Base-by-base conservation (phyloP, 331 rosid genomes). In the Quercus tomentella region DNA sequence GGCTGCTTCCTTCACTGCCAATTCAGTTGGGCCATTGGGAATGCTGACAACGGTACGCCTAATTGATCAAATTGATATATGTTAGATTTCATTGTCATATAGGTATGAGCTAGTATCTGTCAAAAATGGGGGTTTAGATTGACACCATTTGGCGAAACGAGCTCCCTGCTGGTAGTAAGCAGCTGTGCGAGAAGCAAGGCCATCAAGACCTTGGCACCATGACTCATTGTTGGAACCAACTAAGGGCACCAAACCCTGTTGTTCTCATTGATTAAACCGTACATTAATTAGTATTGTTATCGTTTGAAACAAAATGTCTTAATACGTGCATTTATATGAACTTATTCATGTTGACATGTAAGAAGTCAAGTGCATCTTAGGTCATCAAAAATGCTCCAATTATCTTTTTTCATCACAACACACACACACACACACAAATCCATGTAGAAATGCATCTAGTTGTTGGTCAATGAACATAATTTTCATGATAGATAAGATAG, bases 1-100 rank as follows among this genome's bases (percentile, higher is more conserved):
- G 26, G 99, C 98, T 41, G 99, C 98, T 91, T 95, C 99, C 88
- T 93, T 95, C 51, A 95, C 99, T 9, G 99, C 98, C 25, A 95
- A 87, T 80, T 96, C 94, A 72, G 98, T 89, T 84, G 99, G 99
- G 73, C 99, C 98, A 3, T 93, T 95, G 90, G 99, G 99, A 76
- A 95, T 95, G 89, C 99, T 95, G 90, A 95, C 93, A 74, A 95
- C 99, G 2, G 99, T 88, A 84, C 90, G 89, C 84, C 92, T 86
- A 69, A 74, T 79, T 57, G 56, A 74, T 52, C 73, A 73, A 70
- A 57, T 25, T 75, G 33, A 56, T 49, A 56, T 66, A 1, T 20
- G 79, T 56, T 14, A 23, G 12, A 23, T 69, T 20, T 20, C 63
- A 56, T 33, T 26, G 8, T 30, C 74, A 76, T 26, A 56, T 65